A percentile compares a stretch with the other conserved stretches of the same genome.
phyloP scores from a whole-genome alignment of 2,329 filamentous ascomycete genomes.

The Diaporthe aspalathi region DNA sequence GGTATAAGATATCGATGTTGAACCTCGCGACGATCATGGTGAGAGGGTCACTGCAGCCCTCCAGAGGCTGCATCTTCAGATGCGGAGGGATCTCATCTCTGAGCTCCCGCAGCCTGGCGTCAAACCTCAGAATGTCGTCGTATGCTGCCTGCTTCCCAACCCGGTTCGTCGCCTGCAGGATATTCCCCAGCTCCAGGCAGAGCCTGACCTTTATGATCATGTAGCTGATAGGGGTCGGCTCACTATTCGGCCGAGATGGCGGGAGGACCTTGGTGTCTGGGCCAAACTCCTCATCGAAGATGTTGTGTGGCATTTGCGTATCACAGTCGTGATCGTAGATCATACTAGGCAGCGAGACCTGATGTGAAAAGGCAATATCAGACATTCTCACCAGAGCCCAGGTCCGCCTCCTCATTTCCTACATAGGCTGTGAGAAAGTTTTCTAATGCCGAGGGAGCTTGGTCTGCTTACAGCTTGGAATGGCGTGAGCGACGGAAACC shows the following conservation, averaged over 20 bases:
- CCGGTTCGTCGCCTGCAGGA: conserved; percentile 73
- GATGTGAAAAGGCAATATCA: conserved; percentile 82
- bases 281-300: conserved; percentile 84
- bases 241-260: conserved; percentile 72
- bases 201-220: conserved; percentile 80
- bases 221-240: conserved; percentile 82
- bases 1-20: conserved; percentile 84
- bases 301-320: conserved; percentile 78
- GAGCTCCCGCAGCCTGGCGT: conserved; percentile 70
- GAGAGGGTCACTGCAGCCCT: conserved; percentile 82
- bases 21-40: conserved; percentile 88
- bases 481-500: conserved; percentile 76
- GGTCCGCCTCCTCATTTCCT: conserved; percentile 77
- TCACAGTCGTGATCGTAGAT: conserved; percentile 81
- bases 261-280: conserved; percentile 76
- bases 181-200: conserved; percentile 75
- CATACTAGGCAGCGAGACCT: conserved; percentile 75
- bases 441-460: neutral
- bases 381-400: conserved; percentile 79
- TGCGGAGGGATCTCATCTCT: conserved; percentile 81
- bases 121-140: conserved; percentile 72
- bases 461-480: conserved; percentile 72
- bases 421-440: neutral
- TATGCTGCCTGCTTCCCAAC: conserved; percentile 68
- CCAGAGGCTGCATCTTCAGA: conserved; percentile 78